Conservation (phyloP, 495 filamentous ascomycete genomes). For the Aspergillus funiculosus region DNA sequence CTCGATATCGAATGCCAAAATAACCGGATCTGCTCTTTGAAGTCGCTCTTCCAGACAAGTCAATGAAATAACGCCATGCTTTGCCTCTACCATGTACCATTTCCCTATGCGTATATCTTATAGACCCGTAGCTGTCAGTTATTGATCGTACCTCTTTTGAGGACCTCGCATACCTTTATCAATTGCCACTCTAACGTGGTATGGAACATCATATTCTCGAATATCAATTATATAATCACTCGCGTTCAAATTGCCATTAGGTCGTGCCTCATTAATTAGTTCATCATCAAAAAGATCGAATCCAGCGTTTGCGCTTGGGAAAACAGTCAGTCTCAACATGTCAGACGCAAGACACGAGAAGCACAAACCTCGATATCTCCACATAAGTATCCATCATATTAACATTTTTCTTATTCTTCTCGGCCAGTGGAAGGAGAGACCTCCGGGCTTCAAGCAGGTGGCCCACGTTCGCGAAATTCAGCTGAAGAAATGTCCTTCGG, state of each 20-base stretch:
- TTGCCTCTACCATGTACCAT: slow-evolving; percentile 95
- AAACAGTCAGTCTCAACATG: slow-evolving; percentile 24
- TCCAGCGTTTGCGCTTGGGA: slow-evolving; percentile 66
- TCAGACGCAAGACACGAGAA: background rate
- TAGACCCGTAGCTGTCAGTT: background rate
- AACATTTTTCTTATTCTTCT: slow-evolving; percentile 92
- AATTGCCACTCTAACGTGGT: slow-evolving; percentile 97
- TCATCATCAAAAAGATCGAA: slow-evolving; percentile 96
- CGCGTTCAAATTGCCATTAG: slow-evolving; percentile 75
- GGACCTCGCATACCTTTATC: slow-evolving; percentile 62
- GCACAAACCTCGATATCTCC: slow-evolving; percentile 84
- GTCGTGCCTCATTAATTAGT: slow-evolving; percentile 76
- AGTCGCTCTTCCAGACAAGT: slow-evolving; percentile 83
- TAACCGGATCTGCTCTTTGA: slow-evolving; percentile 83
- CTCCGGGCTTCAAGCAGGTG: slow-evolving; percentile 79
- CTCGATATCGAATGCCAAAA: slow-evolving; percentile 98
- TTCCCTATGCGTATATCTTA: slow-evolving; percentile 90
- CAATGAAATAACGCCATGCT: slow-evolving; percentile 78
- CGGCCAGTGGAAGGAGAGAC: slow-evolving; percentile 81
- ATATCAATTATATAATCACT: slow-evolving; percentile 99
- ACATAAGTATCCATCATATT: slow-evolving; percentile 97
- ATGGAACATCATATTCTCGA: slow-evolving; percentile 97
- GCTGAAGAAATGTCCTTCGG: slow-evolving; percentile 74
- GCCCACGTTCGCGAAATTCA: slow-evolving; percentile 79
- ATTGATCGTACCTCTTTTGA: slow-evolving; percentile 12